Conservation (phyloP, 345 rosid genomes). For the Chamaenerion angustifolium region DNA sequence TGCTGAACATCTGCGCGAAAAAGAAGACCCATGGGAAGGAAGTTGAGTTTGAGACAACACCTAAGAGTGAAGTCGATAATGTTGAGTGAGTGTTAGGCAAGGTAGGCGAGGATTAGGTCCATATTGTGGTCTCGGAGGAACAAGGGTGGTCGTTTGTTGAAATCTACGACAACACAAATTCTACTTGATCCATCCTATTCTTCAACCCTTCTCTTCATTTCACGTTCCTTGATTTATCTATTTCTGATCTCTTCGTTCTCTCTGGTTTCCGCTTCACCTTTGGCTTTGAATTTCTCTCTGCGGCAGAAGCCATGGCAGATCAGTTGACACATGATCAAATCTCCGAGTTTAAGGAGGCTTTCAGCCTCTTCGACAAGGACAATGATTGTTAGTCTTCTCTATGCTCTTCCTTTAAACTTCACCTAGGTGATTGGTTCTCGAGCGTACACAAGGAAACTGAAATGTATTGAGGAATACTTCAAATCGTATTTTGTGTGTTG, state of each 20-base stretch:
- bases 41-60: conserved; percentile 9
- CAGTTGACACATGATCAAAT: conserved; percentile 19
- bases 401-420: not conserved
- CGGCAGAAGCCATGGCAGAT: conserved; percentile 12
- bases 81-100: conserved; percentile 95
- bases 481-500: too few relatives aligned
- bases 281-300: not conserved
- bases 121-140: conserved; percentile 93
- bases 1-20: conserved; percentile 53
- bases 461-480: too few relatives aligned
- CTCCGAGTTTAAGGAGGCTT: conserved; percentile 23
- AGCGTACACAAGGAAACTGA: too few relatives aligned
- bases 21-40: conserved; percentile 28
- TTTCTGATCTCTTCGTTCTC: not conserved
- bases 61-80: conserved; percentile 25
- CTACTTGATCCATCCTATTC: too few relatives aligned
- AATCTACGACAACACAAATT: conserved; percentile 85
- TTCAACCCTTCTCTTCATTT: not conserved
- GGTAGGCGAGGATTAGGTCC: conserved; percentile 96
- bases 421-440: not conserved
- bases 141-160: conserved; percentile 96
- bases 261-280: not conserved
- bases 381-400: conserved; percentile 16
- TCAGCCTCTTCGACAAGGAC: conserved; percentile 22
- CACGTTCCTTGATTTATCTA: not conserved